These are phyloP conservation scores for Cutaneotrichosporon sp. DNA, from an alignment of 1,284 basidiomycete species.

Conservation along the genomic window DNA sequence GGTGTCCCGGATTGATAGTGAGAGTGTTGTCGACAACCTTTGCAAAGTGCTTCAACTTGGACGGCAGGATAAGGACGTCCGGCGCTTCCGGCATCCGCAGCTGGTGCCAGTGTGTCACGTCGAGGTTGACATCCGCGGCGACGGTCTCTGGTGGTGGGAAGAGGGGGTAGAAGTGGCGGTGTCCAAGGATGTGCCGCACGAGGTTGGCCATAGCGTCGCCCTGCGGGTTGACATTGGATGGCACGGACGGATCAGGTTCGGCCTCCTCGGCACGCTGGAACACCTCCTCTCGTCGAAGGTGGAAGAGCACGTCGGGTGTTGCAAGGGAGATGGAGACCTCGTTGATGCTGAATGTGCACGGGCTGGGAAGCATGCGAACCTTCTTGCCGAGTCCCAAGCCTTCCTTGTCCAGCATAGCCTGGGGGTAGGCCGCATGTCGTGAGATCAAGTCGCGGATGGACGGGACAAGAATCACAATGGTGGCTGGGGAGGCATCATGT, in stretches of 20 bases:
- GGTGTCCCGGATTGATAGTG: conserved; percentile 46
- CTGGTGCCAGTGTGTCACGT: conserved; percentile 63
- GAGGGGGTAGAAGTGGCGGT: conserved; percentile 91
- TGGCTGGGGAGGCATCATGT: conserved; percentile 61
- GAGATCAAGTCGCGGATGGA: conserved; percentile 75
- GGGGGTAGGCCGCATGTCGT: conserved; percentile 79
- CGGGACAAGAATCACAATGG: conserved; percentile 71
- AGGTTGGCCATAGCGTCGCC: conserved; percentile 72
- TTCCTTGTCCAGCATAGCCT: conserved; percentile 61
- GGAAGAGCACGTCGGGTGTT: conserved; percentile 82
- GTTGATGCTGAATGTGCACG: conserved; percentile 76
- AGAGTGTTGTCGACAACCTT: conserved; percentile 55
- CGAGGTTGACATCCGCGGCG: conserved; percentile 74
- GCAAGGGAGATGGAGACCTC: conserved; percentile 71
- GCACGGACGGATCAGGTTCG: conserved; percentile 51
- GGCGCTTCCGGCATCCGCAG: conserved; percentile 55
- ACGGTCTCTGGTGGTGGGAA: conserved; percentile 77
- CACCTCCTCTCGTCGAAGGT: conserved; percentile 78
- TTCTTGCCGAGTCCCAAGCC: conserved; percentile 53
- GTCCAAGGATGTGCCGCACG: conserved; percentile 74
- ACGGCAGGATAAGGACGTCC: conserved; percentile 78
- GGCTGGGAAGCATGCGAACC: conserved; percentile 78
- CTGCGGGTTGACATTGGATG: conserved; percentile 48
- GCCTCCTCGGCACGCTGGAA: conserved; percentile 65
- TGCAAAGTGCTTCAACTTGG: conserved; percentile 74